These are phyloP conservation scores for Amanita phalloides DNA, from an alignment of 768 basidiomycete species.

Conservation along the genomic window DNA sequence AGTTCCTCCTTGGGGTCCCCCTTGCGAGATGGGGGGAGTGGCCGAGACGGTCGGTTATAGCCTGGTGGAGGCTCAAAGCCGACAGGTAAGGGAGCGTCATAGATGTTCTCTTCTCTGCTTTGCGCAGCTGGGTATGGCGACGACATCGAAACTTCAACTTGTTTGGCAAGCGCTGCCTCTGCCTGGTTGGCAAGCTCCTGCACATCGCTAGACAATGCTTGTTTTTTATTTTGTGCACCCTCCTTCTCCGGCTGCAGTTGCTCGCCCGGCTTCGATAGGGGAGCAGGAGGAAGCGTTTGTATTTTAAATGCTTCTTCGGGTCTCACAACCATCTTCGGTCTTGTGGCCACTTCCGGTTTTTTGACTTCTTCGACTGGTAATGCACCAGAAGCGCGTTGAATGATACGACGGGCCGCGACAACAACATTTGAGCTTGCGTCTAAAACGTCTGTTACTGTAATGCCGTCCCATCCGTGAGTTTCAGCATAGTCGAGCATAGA, in stretches of 20 bases:
- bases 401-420: constrained; percentile 37
- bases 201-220: constrained; percentile 51
- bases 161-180: constrained; percentile 55
- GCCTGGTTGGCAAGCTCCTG: constrained; percentile 60
- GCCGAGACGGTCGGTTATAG: constrained; percentile 52
- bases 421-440: constrained; percentile 40
- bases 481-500: constrained; percentile 77
- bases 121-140: constrained; percentile 15
- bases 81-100: constrained; percentile 70
- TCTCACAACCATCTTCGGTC: constrained; percentile 29
- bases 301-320: constrained; percentile 39
- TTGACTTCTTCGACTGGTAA: constrained; percentile 22
- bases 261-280: constrained; percentile 5
- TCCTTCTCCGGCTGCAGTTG: constrained; percentile 20
- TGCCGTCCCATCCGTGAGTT: constrained; percentile 63
- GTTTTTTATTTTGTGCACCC: constrained; percentile 32
- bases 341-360: constrained; percentile 32
- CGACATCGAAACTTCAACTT: constrained; percentile 19
- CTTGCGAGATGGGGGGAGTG: constrained; percentile 26
- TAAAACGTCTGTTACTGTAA: constrained; percentile 52
- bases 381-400: constrained; percentile 39
- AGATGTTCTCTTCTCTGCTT: constrained; percentile 28
- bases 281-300: constrained; percentile 17
- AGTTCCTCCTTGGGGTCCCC: constrained; percentile 21
- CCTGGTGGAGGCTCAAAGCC: constrained; percentile 94